phyloP scores from a whole-genome alignment of 2,329 filamentous ascomycete species.

The Clonostachys chloroleuca region DNA sequence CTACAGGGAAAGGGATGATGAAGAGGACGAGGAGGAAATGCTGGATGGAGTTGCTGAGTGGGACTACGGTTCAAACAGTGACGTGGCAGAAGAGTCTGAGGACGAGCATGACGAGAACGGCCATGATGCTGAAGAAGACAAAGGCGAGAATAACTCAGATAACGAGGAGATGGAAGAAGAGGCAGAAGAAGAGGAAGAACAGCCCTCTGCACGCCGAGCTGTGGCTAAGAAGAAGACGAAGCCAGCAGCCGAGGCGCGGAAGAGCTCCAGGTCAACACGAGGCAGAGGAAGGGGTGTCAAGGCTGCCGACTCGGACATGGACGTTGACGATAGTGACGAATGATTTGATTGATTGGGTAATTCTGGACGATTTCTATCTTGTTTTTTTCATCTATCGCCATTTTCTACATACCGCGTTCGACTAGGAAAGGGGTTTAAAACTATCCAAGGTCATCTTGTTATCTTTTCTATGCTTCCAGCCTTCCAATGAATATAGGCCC shows the following conservation, averaged over 20 bases:
- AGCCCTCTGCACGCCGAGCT: conserved; percentile 4
- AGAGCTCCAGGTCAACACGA: conserved; percentile 14
- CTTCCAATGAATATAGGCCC: no score
- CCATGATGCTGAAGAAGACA: conserved; percentile 10
- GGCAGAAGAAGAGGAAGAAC: not conserved
- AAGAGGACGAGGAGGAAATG: conserved; percentile 59
- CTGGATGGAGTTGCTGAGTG: conserved; percentile 55
- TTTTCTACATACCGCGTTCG: no score
- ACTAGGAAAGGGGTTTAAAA: no score
- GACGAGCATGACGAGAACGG: conserved; percentile 8
- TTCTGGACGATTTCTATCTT: no score
- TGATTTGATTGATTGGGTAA: not conserved
- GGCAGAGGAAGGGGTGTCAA: conserved; percentile 15
- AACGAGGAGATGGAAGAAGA: not conserved
- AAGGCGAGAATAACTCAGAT: conserved; percentile 3
- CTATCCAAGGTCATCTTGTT: no score
- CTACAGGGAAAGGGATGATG: conserved; percentile 53
- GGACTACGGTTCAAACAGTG: conserved; percentile 39
- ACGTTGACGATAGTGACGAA: conserved; percentile 15
- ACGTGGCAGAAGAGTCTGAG: conserved; percentile 7
- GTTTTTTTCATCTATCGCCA: no score
- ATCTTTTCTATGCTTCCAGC: no score
- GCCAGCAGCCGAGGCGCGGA: conserved; percentile 11
- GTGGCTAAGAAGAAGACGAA: conserved; percentile 13
- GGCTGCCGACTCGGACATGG: conserved; percentile 21